phyloP scores from a whole-genome alignment of 2,329 filamentous ascomycete species.

The Ceratocystis alfenasii region DNA sequence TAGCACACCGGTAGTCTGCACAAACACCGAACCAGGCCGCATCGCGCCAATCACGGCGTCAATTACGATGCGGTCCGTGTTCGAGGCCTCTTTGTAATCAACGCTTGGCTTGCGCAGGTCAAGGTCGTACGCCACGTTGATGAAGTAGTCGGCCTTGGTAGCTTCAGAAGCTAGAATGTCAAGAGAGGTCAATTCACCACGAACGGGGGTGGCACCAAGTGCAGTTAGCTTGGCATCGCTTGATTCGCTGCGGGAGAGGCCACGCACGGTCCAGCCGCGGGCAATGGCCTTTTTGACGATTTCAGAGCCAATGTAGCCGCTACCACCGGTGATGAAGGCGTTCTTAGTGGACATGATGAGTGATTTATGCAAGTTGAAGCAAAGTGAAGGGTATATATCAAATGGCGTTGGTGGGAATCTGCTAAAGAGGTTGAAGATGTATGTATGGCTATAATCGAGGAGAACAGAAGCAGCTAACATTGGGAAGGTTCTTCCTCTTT shows the following conservation, averaged over 20 bases:
- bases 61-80: slow-evolving; percentile 30
- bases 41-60: slow-evolving; percentile 31
- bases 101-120: slow-evolving; percentile 27
- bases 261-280: slow-evolving; percentile 33
- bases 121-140: slow-evolving; percentile 33
- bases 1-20: slow-evolving; percentile 30
- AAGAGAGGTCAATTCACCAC: slow-evolving; percentile 32
- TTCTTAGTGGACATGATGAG: slow-evolving; percentile 13
- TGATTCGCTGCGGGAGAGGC: slow-evolving; percentile 32
- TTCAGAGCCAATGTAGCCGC: slow-evolving; percentile 32
- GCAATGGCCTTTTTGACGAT: slow-evolving; percentile 30
- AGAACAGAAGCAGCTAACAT: too few species aligned
- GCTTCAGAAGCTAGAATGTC: slow-evolving; percentile 32
- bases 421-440: too few species aligned
- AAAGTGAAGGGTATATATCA: neutral
- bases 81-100: slow-evolving; percentile 25
- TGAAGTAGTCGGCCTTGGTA: slow-evolving; percentile 33
- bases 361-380: neutral
- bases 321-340: slow-evolving; percentile 33
- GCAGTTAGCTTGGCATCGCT: slow-evolving; percentile 30
- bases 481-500: too few species aligned
- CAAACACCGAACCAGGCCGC: slow-evolving; percentile 29
- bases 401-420: too few species aligned
- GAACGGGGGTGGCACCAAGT: slow-evolving; percentile 32
- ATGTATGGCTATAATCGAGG: too few species aligned